Evolutionary conservation across 306 rosid species (phyloP), one percentile per base, ranked within the genome.

Genomic region (Ziziphus jujuba): DNA sequence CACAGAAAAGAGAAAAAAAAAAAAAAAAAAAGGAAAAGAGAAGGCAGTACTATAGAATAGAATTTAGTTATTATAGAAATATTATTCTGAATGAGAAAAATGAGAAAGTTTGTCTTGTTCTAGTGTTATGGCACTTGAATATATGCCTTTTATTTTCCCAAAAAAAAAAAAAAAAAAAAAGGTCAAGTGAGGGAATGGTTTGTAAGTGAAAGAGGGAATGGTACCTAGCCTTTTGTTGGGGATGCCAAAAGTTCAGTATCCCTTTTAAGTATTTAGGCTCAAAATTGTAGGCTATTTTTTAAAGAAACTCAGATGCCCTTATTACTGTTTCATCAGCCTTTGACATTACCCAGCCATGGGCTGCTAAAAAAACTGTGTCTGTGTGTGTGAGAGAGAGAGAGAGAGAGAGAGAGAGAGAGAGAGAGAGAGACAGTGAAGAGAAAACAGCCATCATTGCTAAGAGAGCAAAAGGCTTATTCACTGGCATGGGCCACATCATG

Each of bases 401-500:
- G 70, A 28, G 43, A 28, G 70, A 19, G 35, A 45, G 59, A 71
- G 69, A 40, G 60, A 67, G 70, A 51, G 44, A 31, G 53, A 61
- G 53, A 49, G 35, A 65, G 35, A 38, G 70, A 25, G 43, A 28
- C 67, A 19, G 35, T 43, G 59, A 71, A 40, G 70, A 28, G 70
- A 51, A 36, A 33, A 48, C 61, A 69, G 70, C 56, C 86, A 87
- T 87, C 84, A 87, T 89, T 85, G 78, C 87, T 53, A 65, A 66
- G 33, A 65, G 77, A 77, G 84, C 72, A 40, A 73, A 74, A 82
- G 83, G 69, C 44, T 75, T 81, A 45, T 68, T 77, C 85, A 84
- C 70, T 74, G 65, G 59, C 77, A 79, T 82, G 89, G 87, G 87
- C 89, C 96, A 81, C 82, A 75, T 73, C 63, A 59, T 69, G 71